Conservation (phyloP, 2,329 filamentous ascomycete genomes). For the Alternaria gaisen region DNA sequence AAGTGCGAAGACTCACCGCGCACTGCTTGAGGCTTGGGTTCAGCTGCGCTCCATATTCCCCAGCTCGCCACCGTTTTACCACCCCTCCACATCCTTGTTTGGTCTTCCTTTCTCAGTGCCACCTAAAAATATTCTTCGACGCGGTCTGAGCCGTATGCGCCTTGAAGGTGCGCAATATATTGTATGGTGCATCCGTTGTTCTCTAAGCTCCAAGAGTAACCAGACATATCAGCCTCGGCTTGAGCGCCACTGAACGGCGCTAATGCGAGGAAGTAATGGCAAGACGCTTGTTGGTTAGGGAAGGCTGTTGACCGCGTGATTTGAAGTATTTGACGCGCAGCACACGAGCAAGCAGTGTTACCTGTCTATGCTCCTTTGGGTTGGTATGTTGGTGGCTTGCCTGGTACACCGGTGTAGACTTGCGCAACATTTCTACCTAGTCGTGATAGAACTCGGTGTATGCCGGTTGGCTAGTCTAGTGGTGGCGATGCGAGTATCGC, state of each 20-base stretch:
- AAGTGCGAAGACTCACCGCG: background rate
- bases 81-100: background rate
- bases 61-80: background rate
- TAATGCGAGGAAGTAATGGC: background rate
- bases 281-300: background rate
- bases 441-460: background rate
- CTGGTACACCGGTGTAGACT: background rate
- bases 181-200: background rate
- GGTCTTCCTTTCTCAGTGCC: background rate
- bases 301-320: constrained; percentile 7
- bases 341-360: constrained; percentile 9
- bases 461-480: background rate
- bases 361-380: constrained; percentile 1
- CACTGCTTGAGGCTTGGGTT: background rate
- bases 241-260: background rate
- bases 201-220: background rate
- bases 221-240: background rate
- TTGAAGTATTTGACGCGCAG: constrained; percentile 13
- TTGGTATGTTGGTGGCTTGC: background rate
- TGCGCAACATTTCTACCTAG: background rate
- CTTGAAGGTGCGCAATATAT: background rate
- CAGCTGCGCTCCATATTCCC: background rate
- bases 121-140: background rate
- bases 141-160: background rate
- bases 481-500: background rate